Percentiles rank a stretch among this genome's conserved stretches.
Conservation (phyloP, 371 early-diverging fungal genomes). For the Mortierella sp. region DNA sequence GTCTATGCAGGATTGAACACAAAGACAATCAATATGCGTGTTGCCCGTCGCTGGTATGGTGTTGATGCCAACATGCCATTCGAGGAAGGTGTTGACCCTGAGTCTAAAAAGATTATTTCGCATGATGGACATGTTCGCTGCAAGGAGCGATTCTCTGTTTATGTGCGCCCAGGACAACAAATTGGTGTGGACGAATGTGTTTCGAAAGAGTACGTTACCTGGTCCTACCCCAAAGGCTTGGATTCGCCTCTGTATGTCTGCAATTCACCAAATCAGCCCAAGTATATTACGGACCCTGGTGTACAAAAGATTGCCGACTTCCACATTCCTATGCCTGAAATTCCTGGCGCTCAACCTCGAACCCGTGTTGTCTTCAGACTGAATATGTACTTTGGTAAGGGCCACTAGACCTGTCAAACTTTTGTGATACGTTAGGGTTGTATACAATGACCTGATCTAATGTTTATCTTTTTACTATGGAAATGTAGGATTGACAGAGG, state of each 20-base stretch:
- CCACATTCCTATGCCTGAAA: conserved; percentile 69
- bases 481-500: conserved; percentile 58
- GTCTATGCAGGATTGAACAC: conserved; percentile 58
- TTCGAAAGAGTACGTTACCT: conserved; percentile 65
- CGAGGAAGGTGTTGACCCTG: conserved; percentile 65
- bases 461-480: background rate
- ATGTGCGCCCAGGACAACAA: conserved; percentile 68
- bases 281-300: conserved; percentile 63
- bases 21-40: conserved; percentile 50
- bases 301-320: conserved; percentile 69
- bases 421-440: no score
- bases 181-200: conserved; percentile 66
- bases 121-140: conserved; percentile 52
- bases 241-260: conserved; percentile 69
- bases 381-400: conserved; percentile 71
- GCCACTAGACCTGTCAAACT: background rate
- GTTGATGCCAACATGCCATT: conserved; percentile 72
- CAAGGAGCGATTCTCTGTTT: conserved; percentile 70
- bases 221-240: conserved; percentile 64
- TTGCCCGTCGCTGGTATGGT: conserved; percentile 66
- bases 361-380: conserved; percentile 33
- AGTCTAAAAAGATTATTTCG: conserved; percentile 61
- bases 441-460: background rate
- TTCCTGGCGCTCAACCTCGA: conserved; percentile 58
- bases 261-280: conserved; percentile 64